phyloP scores from a whole-genome alignment of 768 basidiomycete species.

The Dendrothele bispora region DNA sequence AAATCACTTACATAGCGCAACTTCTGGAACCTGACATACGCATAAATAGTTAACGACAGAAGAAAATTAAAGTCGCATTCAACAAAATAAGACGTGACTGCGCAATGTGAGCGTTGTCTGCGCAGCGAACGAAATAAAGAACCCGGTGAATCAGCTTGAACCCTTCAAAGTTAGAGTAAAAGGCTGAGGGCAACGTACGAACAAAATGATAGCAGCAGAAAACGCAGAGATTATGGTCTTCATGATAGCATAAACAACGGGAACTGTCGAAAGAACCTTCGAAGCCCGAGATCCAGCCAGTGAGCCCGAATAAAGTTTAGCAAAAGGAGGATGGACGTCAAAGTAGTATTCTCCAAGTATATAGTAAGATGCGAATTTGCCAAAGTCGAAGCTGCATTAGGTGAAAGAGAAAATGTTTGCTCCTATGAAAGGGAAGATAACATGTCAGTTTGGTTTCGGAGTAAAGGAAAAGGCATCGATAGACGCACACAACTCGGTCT shows the following conservation, averaged over 20 bases:
- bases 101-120: slow-evolving; percentile 94
- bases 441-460: background rate
- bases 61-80: slow-evolving; percentile 92
- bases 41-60: slow-evolving; percentile 91
- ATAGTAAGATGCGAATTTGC: slow-evolving; percentile 96
- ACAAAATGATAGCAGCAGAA: slow-evolving; percentile 80
- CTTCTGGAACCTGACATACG: slow-evolving; percentile 93
- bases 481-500: slow-evolving; percentile 87
- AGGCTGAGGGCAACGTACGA: too few relatives aligned
- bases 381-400: slow-evolving; percentile 99
- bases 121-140: background rate
- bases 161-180: too few relatives aligned
- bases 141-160: slow-evolving; percentile 24
- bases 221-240: slow-evolving; percentile 89
- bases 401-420: slow-evolving; percentile 69
- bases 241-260: slow-evolving; percentile 94
- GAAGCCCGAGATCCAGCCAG: slow-evolving; percentile 96
- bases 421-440: background rate
- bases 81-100: slow-evolving; percentile 95
- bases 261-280: slow-evolving; percentile 91
- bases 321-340: slow-evolving; percentile 97
- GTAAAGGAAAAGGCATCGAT: slow-evolving; percentile 2
- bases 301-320: slow-evolving; percentile 92
- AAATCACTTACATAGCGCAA: slow-evolving; percentile 74
- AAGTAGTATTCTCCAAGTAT: slow-evolving; percentile 94